These are phyloP conservation scores for Striga asiatica DNA, from an alignment of 257 asterid genomes.

Conservation along the genomic window DNA sequence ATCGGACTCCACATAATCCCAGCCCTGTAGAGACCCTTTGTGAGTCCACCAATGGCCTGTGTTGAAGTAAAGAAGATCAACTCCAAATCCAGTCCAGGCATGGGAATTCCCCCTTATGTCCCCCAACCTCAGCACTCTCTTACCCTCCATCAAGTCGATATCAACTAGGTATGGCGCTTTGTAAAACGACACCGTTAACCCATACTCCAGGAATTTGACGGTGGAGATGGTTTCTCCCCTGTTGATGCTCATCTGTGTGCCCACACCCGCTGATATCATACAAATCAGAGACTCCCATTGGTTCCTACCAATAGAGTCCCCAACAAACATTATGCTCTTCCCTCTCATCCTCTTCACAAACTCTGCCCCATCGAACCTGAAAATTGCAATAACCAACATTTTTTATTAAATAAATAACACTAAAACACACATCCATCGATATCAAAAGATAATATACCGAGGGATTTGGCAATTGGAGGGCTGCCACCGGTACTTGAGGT, in stretches of 20 bases:
- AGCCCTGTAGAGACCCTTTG: constrained; percentile 75
- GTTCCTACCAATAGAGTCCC: constrained; percentile 85
- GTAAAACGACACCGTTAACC: constrained; percentile 68
- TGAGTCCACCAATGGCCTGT: constrained; percentile 99
- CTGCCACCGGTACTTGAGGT: constrained; percentile 81
- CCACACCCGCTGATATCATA: constrained; percentile 55
- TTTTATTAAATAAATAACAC: not conserved
- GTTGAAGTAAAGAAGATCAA: constrained; percentile 75
- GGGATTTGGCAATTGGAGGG: constrained; percentile 79
- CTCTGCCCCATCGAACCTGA: constrained; percentile 37
- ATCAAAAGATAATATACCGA: constrained; percentile 25
- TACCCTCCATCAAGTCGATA: constrained; percentile 58
- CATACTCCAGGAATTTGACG: constrained; percentile 68
- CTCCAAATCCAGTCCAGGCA: constrained; percentile 67
- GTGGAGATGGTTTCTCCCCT: constrained; percentile 69
- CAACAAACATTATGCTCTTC: constrained; percentile 81
- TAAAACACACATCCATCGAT: no score
- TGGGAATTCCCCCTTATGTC: constrained; percentile 66
- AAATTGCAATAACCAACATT: no score
- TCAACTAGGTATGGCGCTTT: constrained; percentile 85
- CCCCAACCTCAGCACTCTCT: constrained; percentile 66
- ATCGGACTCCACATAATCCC: constrained; percentile 83
- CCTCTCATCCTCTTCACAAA: constrained; percentile 48
- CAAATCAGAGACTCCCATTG: constrained; percentile 90
- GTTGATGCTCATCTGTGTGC: no score